Conservation (phyloP, 805 yeast species). For the Martiniozyma abietophila region DNA sequence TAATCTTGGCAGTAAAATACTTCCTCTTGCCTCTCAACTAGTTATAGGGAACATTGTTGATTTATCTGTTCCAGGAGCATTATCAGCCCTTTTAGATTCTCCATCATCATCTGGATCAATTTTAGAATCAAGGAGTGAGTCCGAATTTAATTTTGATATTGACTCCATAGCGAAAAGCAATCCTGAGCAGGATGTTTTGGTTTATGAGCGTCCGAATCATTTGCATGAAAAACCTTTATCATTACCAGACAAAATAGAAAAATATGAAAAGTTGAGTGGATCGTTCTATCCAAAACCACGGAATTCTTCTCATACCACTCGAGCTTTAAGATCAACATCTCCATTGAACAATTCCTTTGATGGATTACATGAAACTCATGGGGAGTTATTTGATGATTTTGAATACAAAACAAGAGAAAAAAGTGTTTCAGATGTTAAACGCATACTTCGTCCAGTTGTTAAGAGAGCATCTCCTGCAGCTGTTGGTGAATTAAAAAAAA, state of each 20-base stretch:
- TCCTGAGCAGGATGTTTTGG: too few relatives aligned
- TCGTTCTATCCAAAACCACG: slow-evolving; percentile 8
- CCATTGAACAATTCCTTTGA: slow-evolving; percentile 2
- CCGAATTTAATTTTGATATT: slow-evolving; percentile 3
- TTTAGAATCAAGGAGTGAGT: too few relatives aligned
- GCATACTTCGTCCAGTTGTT: slow-evolving; percentile 8
- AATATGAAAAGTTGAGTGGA: slow-evolving; percentile 24
- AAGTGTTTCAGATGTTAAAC: slow-evolving; percentile 1
- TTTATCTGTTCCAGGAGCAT: slow-evolving; percentile 8
- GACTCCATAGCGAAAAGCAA: too few relatives aligned
- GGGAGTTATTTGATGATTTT: slow-evolving; percentile 2
- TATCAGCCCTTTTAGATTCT: slow-evolving; percentile 12
- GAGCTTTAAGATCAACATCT: slow-evolving; percentile 10
- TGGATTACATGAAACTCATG: too few relatives aligned
- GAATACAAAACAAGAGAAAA: not conserved
- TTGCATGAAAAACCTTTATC: slow-evolving; percentile 6
- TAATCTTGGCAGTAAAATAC: too few relatives aligned
- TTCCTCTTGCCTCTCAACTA: too few relatives aligned
- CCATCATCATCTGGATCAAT: slow-evolving; percentile 11
- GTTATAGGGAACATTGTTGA: too few relatives aligned
- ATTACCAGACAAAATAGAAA: slow-evolving; percentile 22
- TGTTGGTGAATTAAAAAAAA: slow-evolving; percentile 9
- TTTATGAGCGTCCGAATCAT: too few relatives aligned
- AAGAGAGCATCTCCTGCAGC: slow-evolving; percentile 7
- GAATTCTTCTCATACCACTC: slow-evolving; percentile 9